Percentiles rank a stretch among this genome's conserved stretches.
These are phyloP conservation scores for Aspergillus transmontanensis DNA, from an alignment of 2,329 filamentous ascomycete species.

Conservation along the genomic window DNA sequence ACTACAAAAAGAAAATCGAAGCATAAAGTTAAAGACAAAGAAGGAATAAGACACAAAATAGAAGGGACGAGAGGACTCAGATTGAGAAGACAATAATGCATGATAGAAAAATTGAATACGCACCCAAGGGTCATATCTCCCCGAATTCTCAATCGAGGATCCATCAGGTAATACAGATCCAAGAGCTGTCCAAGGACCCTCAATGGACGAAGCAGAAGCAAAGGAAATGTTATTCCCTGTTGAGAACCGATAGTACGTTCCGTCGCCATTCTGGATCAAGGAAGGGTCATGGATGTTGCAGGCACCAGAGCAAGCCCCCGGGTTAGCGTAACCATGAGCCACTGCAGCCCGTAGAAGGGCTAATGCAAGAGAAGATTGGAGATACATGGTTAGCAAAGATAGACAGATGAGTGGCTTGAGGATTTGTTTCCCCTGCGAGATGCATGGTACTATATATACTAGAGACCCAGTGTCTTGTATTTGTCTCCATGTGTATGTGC, in stretches of 20 bases:
- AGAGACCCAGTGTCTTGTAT: neutral
- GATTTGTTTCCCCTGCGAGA: neutral
- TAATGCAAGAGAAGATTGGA: neutral
- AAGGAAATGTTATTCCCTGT: slow-evolving; percentile 55
- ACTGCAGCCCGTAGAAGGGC: slow-evolving; percentile 14
- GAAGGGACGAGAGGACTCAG: neutral
- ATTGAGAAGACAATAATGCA: neutral
- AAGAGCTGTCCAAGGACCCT: slow-evolving; percentile 54
- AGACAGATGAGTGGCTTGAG: neutral
- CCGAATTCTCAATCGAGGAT: slow-evolving; percentile 49
- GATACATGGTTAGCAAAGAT: neutral
- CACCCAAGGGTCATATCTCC: slow-evolving; percentile 55
- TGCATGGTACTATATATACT: neutral
- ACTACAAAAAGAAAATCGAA: too few relatives aligned
- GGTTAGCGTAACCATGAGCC: slow-evolving; percentile 32
- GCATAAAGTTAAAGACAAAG: too few relatives aligned
- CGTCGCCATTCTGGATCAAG: slow-evolving; percentile 51
- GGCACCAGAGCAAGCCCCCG: slow-evolving; percentile 33
- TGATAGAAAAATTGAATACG: slow-evolving; percentile 8
- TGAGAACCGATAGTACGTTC: slow-evolving; percentile 57
- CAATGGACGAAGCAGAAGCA: slow-evolving; percentile 50
- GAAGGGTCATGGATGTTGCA: slow-evolving; percentile 51
- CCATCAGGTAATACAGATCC: slow-evolving; percentile 51
- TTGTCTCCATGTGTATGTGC: neutral
- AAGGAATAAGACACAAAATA: too few relatives aligned